These are phyloP conservation scores for Dendrobium huoshanense DNA, from an alignment of 106 monocot species.

Conservation along the genomic window DNA sequence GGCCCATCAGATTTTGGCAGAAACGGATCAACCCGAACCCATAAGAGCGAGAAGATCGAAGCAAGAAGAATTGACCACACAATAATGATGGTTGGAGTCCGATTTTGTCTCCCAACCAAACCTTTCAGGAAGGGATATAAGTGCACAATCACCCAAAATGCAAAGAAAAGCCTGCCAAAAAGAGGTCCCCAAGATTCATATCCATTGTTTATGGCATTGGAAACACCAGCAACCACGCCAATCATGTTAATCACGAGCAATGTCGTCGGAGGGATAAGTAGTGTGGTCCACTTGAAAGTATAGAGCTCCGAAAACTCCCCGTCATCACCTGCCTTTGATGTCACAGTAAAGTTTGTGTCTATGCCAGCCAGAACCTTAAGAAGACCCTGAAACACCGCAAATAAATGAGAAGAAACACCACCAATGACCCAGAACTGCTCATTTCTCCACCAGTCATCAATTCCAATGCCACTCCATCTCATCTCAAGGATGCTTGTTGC, in stretches of 20 bases:
- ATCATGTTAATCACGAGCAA: constrained; percentile 48
- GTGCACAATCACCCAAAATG: constrained; percentile 47
- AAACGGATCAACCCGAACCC: constrained; percentile 64
- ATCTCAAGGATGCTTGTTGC: constrained; percentile 47
- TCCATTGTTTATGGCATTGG: constrained; percentile 75
- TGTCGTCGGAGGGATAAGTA: constrained; percentile 30
- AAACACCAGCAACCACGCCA: constrained; percentile 66
- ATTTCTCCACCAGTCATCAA: constrained; percentile 58
- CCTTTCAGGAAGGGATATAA: constrained; percentile 70
- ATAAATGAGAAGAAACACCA: constrained; percentile 38
- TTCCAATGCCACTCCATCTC: constrained; percentile 52
- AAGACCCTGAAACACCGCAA: constrained; percentile 42
- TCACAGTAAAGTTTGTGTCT: constrained; percentile 79
- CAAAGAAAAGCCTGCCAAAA: constrained; percentile 43
- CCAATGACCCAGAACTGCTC: constrained; percentile 74
- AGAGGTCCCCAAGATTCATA: constrained; percentile 69
- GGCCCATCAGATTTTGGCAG: constrained; percentile 51
- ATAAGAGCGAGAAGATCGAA: constrained; percentile 58
- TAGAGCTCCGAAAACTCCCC: constrained; percentile 53
- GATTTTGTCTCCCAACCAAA: constrained; percentile 47
- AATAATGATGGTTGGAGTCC: constrained; percentile 60
- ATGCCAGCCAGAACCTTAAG: constrained; percentile 62
- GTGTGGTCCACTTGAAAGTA: constrained; percentile 56
- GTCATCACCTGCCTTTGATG: constrained; percentile 47
- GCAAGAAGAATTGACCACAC: constrained; percentile 76